Conservation (phyloP, 2,329 filamentous ascomycete species). For the Remersonia thermophila region DNA sequence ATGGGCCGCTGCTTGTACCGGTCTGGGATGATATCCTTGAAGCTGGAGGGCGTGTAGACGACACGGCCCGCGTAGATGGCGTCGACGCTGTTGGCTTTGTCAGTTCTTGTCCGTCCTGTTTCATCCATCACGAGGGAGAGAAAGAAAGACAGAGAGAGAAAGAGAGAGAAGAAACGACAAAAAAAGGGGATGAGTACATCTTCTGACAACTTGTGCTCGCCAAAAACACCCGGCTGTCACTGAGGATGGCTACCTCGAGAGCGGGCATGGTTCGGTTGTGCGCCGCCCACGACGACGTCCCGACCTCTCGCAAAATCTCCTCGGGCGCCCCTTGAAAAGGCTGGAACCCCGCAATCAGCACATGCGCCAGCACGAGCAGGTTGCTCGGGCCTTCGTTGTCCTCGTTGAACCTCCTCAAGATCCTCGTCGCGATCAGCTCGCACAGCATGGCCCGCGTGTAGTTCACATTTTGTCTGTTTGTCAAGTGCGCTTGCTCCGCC, state of each 20-base stretch:
- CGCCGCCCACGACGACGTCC: constrained; percentile 32
- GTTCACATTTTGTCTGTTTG: constrained; percentile 71
- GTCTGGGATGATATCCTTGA: constrained; percentile 74
- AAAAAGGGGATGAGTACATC: constrained; percentile 32
- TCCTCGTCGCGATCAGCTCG: constrained; percentile 67
- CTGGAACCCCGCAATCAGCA: constrained; percentile 72
- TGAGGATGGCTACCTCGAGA: constrained; percentile 72
- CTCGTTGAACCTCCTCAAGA: constrained; percentile 67
- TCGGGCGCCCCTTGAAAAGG: constrained; percentile 73
- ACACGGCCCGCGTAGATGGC: constrained; percentile 72
- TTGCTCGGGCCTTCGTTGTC: constrained; percentile 59
- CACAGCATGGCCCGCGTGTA: constrained; percentile 66
- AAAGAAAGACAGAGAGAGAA: no score
- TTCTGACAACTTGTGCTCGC: constrained; percentile 68
- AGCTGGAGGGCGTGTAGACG: constrained; percentile 70
- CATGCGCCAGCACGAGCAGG: constrained; percentile 61
- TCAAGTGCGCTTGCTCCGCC: constrained; percentile 61
- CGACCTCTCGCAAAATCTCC: constrained; percentile 48
- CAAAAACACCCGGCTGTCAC: constrained; percentile 67
- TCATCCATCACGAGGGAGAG: neutral
- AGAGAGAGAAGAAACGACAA: neutral
- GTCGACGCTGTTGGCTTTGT: constrained; percentile 38
- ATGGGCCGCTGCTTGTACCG: constrained; percentile 78
- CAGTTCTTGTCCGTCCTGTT: constrained; percentile 17
- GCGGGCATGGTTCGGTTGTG: constrained; percentile 56